Evolutionary conservation across 2,329 filamentous ascomycete genomes (phyloP).

Genomic region (Periconia sp.): DNA sequence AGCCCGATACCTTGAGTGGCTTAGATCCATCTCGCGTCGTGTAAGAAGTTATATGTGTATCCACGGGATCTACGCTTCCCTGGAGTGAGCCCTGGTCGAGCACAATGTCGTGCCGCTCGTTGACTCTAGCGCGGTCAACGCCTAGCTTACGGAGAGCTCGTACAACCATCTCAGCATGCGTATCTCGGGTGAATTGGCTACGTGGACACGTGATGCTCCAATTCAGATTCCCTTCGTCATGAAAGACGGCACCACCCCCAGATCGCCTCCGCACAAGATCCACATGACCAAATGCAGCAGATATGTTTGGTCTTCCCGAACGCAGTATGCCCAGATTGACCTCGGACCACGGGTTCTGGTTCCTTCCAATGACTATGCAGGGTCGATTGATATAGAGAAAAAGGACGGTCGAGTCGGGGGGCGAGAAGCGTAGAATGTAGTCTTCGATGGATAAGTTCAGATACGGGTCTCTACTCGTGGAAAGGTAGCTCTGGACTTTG

Average conservation of each 20-base stretch:
- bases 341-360: conserved; percentile 98
- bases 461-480: conserved; percentile 69
- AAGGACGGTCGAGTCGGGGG: conserved; percentile 72
- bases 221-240: conserved; percentile 91
- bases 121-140: conserved; percentile 68
- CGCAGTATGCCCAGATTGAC: conserved; percentile 69
- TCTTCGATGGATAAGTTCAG: conserved; percentile 95
- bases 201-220: conserved; percentile 89
- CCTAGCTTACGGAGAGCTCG: conserved; percentile 70
- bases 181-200: conserved; percentile 75
- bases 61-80: conserved; percentile 26
- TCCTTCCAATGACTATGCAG: conserved; percentile 87
- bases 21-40: conserved; percentile 32
- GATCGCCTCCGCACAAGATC: conserved; percentile 79
- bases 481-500: conserved; percentile 50
- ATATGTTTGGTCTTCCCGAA: conserved; percentile 34
- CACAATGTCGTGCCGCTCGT: conserved; percentile 91
- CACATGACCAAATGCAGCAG: conserved; percentile 42
- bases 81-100: conserved; percentile 55
- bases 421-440: conserved; percentile 75
- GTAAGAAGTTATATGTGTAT: conserved; percentile 51
- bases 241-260: conserved; percentile 91
- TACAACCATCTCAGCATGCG: conserved; percentile 90
- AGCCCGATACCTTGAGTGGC: conserved; percentile 81
- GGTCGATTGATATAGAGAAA: conserved; percentile 88